Conservation (phyloP, 2,329 filamentous ascomycete species). For the Cercospora sesami region DNA sequence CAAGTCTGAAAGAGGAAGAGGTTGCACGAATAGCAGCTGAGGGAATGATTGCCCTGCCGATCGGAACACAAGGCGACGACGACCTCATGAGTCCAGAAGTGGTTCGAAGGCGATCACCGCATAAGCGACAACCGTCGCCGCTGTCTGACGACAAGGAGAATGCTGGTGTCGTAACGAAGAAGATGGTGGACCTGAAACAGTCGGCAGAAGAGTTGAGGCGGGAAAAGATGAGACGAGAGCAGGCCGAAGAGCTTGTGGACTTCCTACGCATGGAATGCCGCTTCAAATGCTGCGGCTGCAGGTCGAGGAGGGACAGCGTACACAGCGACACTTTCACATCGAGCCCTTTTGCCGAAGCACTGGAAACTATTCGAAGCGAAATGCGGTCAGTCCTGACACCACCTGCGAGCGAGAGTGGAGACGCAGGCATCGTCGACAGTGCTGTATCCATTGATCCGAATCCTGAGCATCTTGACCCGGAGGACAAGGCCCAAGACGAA, state of each 20-base stretch:
- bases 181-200: conserved; percentile 50
- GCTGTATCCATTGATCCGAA: conserved; percentile 6
- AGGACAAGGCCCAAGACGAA: conserved; percentile 18
- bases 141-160: conserved; percentile 52
- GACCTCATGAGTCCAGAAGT: conserved; percentile 64
- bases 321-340: conserved; percentile 9
- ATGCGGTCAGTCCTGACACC: conserved; percentile 55
- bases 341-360: conserved; percentile 22
- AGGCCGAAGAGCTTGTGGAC: conserved; percentile 70
- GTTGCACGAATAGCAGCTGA: conserved; percentile 71
- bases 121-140: conserved; percentile 51
- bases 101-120: conserved; percentile 20
- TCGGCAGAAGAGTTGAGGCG: conserved; percentile 53
- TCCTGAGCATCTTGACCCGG: conserved; percentile 6
- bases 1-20: conserved; percentile 70
- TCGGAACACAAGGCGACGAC: conserved; percentile 46
- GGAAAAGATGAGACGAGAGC: conserved; percentile 62
- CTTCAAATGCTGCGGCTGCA: conserved; percentile 65
- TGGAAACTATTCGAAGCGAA: conserved; percentile 24
- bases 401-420: conserved; percentile 62
- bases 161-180: conserved; percentile 41
- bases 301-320: conserved; percentile 35
- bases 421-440: conserved; percentile 31
- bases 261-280: conserved; percentile 75
- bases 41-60: conserved; percentile 66